A percentile compares a stretch with the other conserved stretches of the same genome.
Conservation (phyloP, 2,329 filamentous ascomycete genomes). For the Claviceps sp. region DNA sequence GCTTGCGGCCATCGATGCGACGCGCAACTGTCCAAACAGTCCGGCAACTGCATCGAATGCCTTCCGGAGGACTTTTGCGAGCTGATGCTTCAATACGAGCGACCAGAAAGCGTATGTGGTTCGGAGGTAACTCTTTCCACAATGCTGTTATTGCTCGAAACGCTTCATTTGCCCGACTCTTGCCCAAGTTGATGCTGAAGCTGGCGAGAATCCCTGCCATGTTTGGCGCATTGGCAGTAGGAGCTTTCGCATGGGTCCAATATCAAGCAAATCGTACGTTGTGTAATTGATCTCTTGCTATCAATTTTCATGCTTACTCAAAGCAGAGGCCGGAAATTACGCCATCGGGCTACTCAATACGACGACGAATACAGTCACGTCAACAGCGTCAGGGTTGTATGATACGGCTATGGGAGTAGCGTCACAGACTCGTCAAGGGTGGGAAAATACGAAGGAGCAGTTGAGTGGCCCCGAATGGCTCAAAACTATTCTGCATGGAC, state of each 20-base stretch:
- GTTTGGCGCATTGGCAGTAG: slow-evolving; percentile 79
- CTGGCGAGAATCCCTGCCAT: slow-evolving; percentile 78
- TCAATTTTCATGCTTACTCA: slow-evolving; percentile 12
- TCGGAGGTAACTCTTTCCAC: slow-evolving; percentile 72
- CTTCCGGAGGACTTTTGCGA: slow-evolving; percentile 55
- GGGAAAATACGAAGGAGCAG: slow-evolving; percentile 71
- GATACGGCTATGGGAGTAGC: slow-evolving; percentile 62
- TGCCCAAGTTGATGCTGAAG: slow-evolving; percentile 86
- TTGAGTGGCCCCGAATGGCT: slow-evolving; percentile 64
- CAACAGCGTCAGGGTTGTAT: slow-evolving; percentile 56
- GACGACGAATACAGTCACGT: slow-evolving; percentile 58
- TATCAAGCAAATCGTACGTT: slow-evolving; percentile 81
- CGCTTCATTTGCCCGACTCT: slow-evolving; percentile 48
- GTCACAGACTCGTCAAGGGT: slow-evolving; percentile 66
- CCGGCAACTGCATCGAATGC: slow-evolving; percentile 53
- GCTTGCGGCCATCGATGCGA: slow-evolving; percentile 54
- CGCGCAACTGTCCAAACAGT: slow-evolving; percentile 40
- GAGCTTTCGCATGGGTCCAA: slow-evolving; percentile 81
- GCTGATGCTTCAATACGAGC: slow-evolving; percentile 49
- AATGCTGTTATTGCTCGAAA: slow-evolving; percentile 56
- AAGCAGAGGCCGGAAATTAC: slow-evolving; percentile 34
- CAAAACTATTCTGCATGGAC: slow-evolving; percentile 52
- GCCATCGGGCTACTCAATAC: slow-evolving; percentile 54
- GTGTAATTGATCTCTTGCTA: background rate
- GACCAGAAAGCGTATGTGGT: slow-evolving; percentile 55